These are phyloP conservation scores for Pseudocercospora eumusae DNA, from an alignment of 2,329 filamentous ascomycete species.

Conservation along the genomic window DNA sequence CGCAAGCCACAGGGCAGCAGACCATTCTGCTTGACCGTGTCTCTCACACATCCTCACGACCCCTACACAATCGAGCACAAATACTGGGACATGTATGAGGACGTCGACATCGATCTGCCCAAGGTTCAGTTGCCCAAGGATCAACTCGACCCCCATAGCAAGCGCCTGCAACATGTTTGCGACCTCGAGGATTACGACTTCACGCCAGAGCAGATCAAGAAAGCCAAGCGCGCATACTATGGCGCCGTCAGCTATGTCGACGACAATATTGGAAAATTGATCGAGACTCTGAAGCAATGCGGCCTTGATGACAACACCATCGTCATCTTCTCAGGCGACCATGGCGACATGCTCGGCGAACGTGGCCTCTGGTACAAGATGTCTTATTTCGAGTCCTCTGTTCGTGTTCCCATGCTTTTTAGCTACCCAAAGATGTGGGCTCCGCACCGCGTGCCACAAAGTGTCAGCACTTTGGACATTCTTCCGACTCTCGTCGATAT, in stretches of 20 bases:
- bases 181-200: constrained; percentile 84
- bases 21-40: constrained; percentile 87
- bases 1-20: constrained; percentile 71
- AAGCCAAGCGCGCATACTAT: constrained; percentile 85
- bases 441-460: constrained; percentile 75
- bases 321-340: constrained; percentile 88
- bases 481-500: constrained; percentile 86
- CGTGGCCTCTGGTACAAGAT: constrained; percentile 96
- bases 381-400: constrained; percentile 91
- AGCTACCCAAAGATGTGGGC: constrained; percentile 74
- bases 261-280: constrained; percentile 81
- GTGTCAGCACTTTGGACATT: constrained; percentile 88
- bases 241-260: constrained; percentile 93
- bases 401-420: constrained; percentile 83
- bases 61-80: constrained; percentile 92
- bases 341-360: constrained; percentile 95
- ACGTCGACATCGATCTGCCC: constrained; percentile 81
- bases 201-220: constrained; percentile 80
- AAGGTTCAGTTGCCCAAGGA: constrained; percentile 76
- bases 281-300: constrained; percentile 76
- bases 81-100: constrained; percentile 91
- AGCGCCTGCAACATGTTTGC: constrained; percentile 81
- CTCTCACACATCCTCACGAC: constrained; percentile 91
- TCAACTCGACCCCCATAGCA: constrained; percentile 81
- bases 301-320: constrained; percentile 82